Evolutionary conservation across 2,329 filamentous ascomycete genomes (phyloP), one percentile per base, ranked within the genome.

Genomic region (Rhynchosporium secalis): DNA sequence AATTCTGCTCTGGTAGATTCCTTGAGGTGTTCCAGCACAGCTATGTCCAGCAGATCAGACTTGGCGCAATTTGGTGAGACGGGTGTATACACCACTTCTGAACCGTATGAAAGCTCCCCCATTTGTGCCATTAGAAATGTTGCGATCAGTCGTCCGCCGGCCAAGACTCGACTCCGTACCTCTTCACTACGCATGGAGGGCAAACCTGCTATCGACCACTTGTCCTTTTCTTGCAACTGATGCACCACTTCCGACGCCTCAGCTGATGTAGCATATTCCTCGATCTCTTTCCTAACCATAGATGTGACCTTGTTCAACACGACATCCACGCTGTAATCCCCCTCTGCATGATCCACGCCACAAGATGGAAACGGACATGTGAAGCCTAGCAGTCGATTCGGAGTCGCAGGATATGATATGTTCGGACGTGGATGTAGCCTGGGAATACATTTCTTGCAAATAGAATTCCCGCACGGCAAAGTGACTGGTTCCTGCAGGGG

Each of bases 371-470:
- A 88, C 0, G 90, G 89, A 72, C 93, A 97, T n/a, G 74, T 76
- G 70, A 96, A 90, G 0, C 88, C 91, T 69, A 85, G 80, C 46
- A 86, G 78, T 45, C 92, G 83, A 47, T 84, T 85, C 6, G 86
- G 83, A 1, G 82, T 81, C 15, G 85, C 86, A 0, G 91, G 92
- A 60, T 94, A 96, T 1, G 91, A 89, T 62, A 96, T 90, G 65
- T 91, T 86, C 54, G 79, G 78, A 49, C 92, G 84, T 15, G 80
- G 74, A 69, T 88, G 83, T 2, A 86, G 77, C 52, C 83, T 76
- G 1, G 92, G 92, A 1, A 96, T 76, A 75, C 93, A 97, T 56
- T 75, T 75, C 70, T 83, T 86, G 77, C 93, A 97, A 10, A 96
- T 76, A 10, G 87, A 88, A 71, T 88, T 85, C 33, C 92, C 92